Conservation (phyloP, 2,329 filamentous ascomycete species). For the Colletotrichum kahawae region DNA sequence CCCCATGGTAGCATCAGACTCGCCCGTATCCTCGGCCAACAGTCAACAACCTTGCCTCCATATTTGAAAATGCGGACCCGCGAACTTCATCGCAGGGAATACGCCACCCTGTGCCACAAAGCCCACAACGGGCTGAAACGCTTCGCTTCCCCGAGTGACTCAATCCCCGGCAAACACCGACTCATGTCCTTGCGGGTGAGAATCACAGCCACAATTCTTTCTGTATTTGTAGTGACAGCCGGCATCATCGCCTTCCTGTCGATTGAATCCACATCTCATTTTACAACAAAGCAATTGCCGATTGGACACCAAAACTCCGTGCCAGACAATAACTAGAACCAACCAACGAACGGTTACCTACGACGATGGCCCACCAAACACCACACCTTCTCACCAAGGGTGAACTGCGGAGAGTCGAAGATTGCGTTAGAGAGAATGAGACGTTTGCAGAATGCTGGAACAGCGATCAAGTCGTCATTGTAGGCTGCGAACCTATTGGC, state of each 20-base stretch:
- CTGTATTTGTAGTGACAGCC: not conserved
- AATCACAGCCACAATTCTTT: not conserved
- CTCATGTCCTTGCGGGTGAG: not conserved
- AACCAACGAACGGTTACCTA: not conserved
- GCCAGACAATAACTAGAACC: not conserved
- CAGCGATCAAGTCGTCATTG: not conserved
- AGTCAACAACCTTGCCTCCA: not conserved
- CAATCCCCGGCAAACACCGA: not conserved
- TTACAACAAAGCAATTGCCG: fast-evolving
- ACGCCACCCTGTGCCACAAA: not conserved
- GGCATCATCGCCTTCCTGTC: not conserved
- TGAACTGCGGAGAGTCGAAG: not conserved
- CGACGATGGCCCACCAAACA: not conserved
- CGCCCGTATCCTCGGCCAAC: not conserved
- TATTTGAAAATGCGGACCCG: fast-evolving
- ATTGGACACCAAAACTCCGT: not conserved
- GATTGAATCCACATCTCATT: fast-evolving
- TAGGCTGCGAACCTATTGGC: not conserved
- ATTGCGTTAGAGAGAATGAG: not conserved
- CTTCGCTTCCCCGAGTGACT: not conserved
- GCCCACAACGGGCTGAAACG: not conserved
- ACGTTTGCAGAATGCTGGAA: not conserved
- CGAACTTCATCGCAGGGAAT: not conserved
- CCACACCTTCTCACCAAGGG: not conserved
- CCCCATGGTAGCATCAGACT: fast-evolving